Percentiles rank a stretch among this genome's conserved stretches.
Conservation (phyloP, 768 basidiomycete species). For the Hemileccinum rubropunctum region DNA sequence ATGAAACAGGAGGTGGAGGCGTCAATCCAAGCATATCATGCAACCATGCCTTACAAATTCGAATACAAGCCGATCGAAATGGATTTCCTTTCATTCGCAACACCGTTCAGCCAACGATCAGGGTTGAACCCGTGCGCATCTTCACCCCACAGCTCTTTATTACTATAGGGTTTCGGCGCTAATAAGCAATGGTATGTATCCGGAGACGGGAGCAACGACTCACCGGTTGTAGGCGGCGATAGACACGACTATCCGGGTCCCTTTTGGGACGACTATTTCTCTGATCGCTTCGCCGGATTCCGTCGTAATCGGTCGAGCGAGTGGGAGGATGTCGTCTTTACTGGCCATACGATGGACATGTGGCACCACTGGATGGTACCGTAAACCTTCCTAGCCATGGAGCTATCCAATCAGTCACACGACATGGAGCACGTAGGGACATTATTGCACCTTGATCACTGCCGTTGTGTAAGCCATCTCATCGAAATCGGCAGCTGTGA, state of each 20-base stretch:
- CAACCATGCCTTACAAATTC: slow-evolving; percentile 20
- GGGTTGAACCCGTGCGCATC: slow-evolving; percentile 33
- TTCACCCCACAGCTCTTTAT: slow-evolving; percentile 30
- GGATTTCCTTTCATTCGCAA: slow-evolving; percentile 14
- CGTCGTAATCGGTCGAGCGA: neutral
- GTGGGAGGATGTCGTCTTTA: slow-evolving; percentile 44
- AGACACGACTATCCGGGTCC: slow-evolving; percentile 43
- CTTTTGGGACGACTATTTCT: slow-evolving; percentile 25
- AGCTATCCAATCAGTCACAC: neutral
- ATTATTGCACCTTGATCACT: slow-evolving; percentile 28
- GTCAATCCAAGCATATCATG: neutral
- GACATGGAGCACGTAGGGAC: neutral
- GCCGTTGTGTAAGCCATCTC: slow-evolving; percentile 42
- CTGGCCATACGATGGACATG: slow-evolving; percentile 49
- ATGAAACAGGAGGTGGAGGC: neutral
- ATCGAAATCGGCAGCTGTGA: slow-evolving; percentile 42
- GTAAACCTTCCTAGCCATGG: slow-evolving; percentile 32
- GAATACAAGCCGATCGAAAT: slow-evolving; percentile 28
- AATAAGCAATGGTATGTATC: neutral
- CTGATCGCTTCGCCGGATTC: slow-evolving; percentile 38
- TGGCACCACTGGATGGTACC: slow-evolving; percentile 50
- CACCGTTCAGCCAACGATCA: slow-evolving; percentile 25
- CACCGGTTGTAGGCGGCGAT: slow-evolving; percentile 30
- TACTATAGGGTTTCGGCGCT: slow-evolving; percentile 10
- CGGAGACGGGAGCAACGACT: slow-evolving; percentile 22